Conservation (phyloP, 345 rosid species). For the Boechera divaricarpa region DNA sequence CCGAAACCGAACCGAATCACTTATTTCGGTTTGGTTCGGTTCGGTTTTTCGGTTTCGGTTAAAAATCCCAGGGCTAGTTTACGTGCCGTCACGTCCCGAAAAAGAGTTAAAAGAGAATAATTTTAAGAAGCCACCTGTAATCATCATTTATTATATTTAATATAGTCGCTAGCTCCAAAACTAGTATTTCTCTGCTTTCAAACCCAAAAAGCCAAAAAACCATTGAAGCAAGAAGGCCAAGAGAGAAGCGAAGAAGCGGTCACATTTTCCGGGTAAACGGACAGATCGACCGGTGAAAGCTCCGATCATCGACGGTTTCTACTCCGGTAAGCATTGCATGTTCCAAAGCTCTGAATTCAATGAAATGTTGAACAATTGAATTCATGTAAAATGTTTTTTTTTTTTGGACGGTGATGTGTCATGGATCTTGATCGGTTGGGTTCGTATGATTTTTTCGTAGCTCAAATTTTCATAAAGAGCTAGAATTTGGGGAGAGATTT, state of each 20-base stretch:
- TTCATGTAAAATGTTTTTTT: background rate
- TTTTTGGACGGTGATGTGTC: slow-evolving; percentile 24
- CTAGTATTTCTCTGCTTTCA: slow-evolving; percentile 31
- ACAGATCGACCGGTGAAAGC: slow-evolving; percentile 21
- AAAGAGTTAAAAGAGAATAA: slow-evolving; percentile 30
- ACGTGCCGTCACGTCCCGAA: slow-evolving; percentile 49
- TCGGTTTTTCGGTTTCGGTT: no score
- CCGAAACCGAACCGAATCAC: no score
- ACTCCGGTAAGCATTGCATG: slow-evolving; percentile 38
- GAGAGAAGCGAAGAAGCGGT: slow-evolving; percentile 22
- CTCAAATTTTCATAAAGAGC: slow-evolving; percentile 12
- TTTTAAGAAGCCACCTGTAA: slow-evolving; percentile 28
- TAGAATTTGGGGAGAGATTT: background rate
- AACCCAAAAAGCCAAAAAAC: slow-evolving; percentile 2
- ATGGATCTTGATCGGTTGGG: slow-evolving; percentile 28
- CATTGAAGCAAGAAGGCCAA: slow-evolving; percentile 30
- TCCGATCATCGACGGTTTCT: slow-evolving; percentile 27
- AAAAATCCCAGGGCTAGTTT: no score
- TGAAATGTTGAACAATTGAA: slow-evolving; percentile 3
- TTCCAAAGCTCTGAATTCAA: background rate
- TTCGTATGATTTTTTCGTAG: slow-evolving; percentile 6
- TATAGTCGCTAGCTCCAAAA: slow-evolving; percentile 33
- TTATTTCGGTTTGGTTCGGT: no score
- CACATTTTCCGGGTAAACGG: slow-evolving; percentile 16
- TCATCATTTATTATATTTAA: slow-evolving; percentile 29